phyloP scores from a whole-genome alignment of 1,284 basidiomycete species.

The Chalciporus sp. region DNA sequence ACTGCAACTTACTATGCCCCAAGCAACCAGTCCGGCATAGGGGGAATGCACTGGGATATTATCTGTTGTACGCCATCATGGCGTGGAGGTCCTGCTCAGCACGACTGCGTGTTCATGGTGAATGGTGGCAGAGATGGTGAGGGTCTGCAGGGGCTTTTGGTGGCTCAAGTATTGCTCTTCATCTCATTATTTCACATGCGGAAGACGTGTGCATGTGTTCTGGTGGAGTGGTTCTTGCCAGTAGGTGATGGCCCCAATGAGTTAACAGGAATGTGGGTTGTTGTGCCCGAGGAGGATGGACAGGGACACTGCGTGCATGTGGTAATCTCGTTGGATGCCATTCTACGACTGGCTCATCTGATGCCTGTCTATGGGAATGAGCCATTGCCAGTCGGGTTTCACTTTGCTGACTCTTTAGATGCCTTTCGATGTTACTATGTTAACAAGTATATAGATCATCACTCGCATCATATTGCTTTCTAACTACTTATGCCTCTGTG shows the following conservation, averaged over 20 bases:
- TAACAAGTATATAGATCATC: slow-evolving; percentile 36
- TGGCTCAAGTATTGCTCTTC: slow-evolving; percentile 3
- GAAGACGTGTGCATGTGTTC: no score
- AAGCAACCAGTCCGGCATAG: slow-evolving; percentile 30
- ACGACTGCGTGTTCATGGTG: slow-evolving; percentile 32
- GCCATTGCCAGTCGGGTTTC: no score
- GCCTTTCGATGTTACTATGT: slow-evolving; percentile 32
- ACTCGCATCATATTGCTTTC: slow-evolving; percentile 14
- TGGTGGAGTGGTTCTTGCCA: no score
- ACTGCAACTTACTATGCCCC: slow-evolving; percentile 32
- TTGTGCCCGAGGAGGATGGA: no score
- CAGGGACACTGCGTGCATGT: no score
- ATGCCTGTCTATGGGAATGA: no score
- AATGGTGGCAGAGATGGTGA: slow-evolving; percentile 8
- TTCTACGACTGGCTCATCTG: no score
- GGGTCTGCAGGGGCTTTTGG: no score
- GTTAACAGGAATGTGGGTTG: no score
- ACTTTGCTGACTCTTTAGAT: slow-evolving; percentile 25
- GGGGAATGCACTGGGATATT: slow-evolving; percentile 32
- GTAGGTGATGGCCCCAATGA: no score
- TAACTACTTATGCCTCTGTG: background rate
- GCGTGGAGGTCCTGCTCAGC: slow-evolving; percentile 9
- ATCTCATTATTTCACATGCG: no score
- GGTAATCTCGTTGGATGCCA: no score
- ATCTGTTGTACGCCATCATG: slow-evolving; percentile 31